Conservation (phyloP, 495 filamentous ascomycete species). For the Aspergillus avenaceus region DNA sequence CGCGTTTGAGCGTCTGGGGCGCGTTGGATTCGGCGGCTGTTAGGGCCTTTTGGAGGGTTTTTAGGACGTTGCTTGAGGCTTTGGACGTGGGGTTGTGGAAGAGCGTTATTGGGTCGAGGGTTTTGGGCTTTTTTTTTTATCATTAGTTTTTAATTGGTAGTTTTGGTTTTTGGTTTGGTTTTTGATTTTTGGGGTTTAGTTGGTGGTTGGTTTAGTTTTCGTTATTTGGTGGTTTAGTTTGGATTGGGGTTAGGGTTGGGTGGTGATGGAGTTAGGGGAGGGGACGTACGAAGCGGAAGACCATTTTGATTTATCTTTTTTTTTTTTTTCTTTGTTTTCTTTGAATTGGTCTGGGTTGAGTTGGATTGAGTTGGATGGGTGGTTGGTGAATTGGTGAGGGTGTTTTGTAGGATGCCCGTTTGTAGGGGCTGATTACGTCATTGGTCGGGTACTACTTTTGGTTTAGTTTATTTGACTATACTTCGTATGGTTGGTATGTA, state of each 20-base stretch:
- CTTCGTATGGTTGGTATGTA: not conserved
- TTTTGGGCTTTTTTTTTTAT: slow-evolving; percentile 56
- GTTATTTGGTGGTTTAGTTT: not conserved
- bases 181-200: not conserved
- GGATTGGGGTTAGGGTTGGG: slow-evolving; percentile 1
- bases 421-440: slow-evolving; percentile 10
- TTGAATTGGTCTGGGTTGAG: not conserved
- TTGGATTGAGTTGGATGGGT: not conserved
- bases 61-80: slow-evolving; percentile 61
- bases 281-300: slow-evolving; percentile 39
- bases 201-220: too few relatives aligned
- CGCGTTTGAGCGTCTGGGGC: slow-evolving; percentile 45
- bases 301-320: slow-evolving; percentile 25
- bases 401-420: not conserved
- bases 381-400: not conserved
- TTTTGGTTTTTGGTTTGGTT: not conserved
- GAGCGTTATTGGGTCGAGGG: slow-evolving; percentile 88
- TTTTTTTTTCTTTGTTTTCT: not conserved
- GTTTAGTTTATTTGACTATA: not conserved
- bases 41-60: slow-evolving; percentile 70
- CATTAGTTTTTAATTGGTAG: too few relatives aligned
- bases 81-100: slow-evolving; percentile 76
- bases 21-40: slow-evolving; percentile 42
- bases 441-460: not conserved
- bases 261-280: not conserved